Percentiles rank a stretch among this genome's conserved stretches.
Conservation (phyloP, 306 rosid genomes). For the Glycine latifolia region DNA sequence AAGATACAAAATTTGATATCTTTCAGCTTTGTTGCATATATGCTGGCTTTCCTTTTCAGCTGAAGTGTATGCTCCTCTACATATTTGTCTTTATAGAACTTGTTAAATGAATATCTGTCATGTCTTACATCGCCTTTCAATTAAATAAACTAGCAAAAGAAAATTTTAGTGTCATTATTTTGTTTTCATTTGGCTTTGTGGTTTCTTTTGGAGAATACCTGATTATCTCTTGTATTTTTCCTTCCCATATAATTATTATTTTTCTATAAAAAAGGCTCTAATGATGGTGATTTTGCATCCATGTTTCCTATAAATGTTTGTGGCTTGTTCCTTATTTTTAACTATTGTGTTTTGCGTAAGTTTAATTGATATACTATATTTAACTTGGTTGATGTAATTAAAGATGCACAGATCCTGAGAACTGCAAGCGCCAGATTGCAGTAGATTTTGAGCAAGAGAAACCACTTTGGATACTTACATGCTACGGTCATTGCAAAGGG, state of each 20-base stretch:
- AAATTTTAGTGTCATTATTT: neutral
- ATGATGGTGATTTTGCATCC: conserved; percentile 16
- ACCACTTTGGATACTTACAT: conserved; percentile 90
- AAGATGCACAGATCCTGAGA: conserved; percentile 89
- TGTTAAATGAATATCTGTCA: neutral
- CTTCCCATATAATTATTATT: conserved; percentile 4
- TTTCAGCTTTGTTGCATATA: neutral
- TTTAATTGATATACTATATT: conserved; percentile 10
- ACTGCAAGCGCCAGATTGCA: conserved; percentile 73
- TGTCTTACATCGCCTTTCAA: conserved; percentile 24
- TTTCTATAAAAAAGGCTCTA: conserved; percentile 1
- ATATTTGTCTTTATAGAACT: conserved; percentile 6
- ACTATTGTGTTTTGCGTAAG: neutral
- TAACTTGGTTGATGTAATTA: conserved; percentile 50
- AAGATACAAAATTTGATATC: neutral
- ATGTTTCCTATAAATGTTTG: neutral
- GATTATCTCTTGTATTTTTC: neutral
- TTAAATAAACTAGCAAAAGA: neutral
- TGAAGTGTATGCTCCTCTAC: neutral
- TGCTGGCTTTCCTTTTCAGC: neutral
- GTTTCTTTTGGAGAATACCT: conserved; percentile 3
- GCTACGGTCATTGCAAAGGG: conserved; percentile 85
- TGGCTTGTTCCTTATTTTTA: conserved; percentile 35
- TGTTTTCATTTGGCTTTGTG: conserved; percentile 6
- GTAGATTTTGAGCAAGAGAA: conserved; percentile 81